Conservation (phyloP, 176 grass and related monocot genomes). For the Tuctoria greenei region DNA sequence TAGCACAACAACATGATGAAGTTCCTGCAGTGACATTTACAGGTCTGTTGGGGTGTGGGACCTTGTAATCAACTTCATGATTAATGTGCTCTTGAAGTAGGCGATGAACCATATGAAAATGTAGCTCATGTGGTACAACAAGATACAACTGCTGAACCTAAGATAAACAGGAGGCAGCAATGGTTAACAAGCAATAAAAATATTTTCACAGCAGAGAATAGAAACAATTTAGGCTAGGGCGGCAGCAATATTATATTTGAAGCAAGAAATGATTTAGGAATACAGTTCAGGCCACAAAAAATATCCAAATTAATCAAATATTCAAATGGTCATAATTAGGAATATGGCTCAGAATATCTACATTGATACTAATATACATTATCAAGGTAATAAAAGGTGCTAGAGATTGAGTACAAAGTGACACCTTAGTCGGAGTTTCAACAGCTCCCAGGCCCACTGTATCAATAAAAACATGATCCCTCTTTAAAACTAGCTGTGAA, state of each 20-base stretch:
- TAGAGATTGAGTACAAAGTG: conserved; percentile 9
- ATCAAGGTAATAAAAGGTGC: background rate
- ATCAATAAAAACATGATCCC: conserved; percentile 84
- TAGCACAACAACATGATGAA: conserved; percentile 11
- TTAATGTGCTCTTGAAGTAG: conserved; percentile 76
- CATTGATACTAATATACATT: background rate
- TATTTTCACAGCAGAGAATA: conserved; percentile 1
- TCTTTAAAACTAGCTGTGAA: conserved; percentile 92
- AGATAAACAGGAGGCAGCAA: conserved; percentile 25
- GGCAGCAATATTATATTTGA: background rate
- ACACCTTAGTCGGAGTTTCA: conserved; percentile 87
- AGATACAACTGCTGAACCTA: conserved; percentile 75
- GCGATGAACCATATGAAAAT: conserved; percentile 81
- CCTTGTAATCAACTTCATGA: conserved; percentile 88
- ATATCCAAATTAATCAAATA: conserved; percentile 3
- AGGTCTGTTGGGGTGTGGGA: background rate
- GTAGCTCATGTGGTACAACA: conserved; percentile 71
- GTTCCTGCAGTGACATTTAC: background rate
- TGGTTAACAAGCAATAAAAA: background rate
- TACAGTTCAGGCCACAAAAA: background rate
- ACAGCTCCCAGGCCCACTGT: conserved; percentile 74
- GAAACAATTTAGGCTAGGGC: background rate
- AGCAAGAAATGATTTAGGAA: background rate
- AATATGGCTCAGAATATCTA: conserved; percentile 17
- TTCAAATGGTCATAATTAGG: background rate